Conservation (phyloP, 495 filamentous ascomycete genomes). For the Cercophora samala region DNA sequence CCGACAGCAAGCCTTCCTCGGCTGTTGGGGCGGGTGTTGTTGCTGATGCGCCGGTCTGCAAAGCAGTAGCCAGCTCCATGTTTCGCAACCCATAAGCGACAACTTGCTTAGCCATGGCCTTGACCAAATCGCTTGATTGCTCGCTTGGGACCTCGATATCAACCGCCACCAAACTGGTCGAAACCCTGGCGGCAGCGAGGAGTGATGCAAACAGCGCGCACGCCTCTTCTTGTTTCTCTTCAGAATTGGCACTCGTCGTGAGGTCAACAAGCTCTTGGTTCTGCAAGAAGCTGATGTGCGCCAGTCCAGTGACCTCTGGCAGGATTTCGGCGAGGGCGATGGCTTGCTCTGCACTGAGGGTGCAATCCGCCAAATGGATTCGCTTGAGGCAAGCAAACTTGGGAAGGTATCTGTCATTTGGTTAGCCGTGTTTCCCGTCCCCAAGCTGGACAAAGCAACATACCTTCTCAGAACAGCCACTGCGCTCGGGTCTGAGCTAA, state of each 20-base stretch:
- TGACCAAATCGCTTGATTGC: slow-evolving; percentile 81
- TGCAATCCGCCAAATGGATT: slow-evolving; percentile 84
- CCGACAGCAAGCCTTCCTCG: slow-evolving; percentile 24
- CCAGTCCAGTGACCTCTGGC: slow-evolving; percentile 76
- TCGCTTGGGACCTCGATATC: slow-evolving; percentile 84
- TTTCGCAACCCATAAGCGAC: slow-evolving; percentile 91
- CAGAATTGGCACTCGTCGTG: slow-evolving; percentile 59
- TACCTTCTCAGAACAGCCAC: slow-evolving; percentile 69
- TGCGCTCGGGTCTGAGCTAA: slow-evolving; percentile 69
- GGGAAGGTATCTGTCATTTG: slow-evolving; percentile 61
- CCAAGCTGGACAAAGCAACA: slow-evolving; percentile 21
- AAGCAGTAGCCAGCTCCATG: slow-evolving; percentile 54
- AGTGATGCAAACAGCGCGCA: slow-evolving; percentile 91
- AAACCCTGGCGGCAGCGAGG: slow-evolving; percentile 83
- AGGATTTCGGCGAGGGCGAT: slow-evolving; percentile 88
- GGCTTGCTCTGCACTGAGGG: slow-evolving; percentile 76
- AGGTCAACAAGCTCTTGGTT: slow-evolving; percentile 69
- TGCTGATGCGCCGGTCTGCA: slow-evolving; percentile 11
- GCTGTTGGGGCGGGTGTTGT: slow-evolving; percentile 19
- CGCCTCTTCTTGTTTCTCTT: slow-evolving; percentile 81
- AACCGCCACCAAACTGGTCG: slow-evolving; percentile 76
- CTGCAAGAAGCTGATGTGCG: slow-evolving; percentile 83
- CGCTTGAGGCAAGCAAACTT: slow-evolving; percentile 77
- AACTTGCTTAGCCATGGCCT: slow-evolving; percentile 87
- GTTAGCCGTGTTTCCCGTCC: neutral